Evolutionary conservation across 768 basidiomycete species (phyloP).

Genomic region (Kwoniella sp.): DNA sequence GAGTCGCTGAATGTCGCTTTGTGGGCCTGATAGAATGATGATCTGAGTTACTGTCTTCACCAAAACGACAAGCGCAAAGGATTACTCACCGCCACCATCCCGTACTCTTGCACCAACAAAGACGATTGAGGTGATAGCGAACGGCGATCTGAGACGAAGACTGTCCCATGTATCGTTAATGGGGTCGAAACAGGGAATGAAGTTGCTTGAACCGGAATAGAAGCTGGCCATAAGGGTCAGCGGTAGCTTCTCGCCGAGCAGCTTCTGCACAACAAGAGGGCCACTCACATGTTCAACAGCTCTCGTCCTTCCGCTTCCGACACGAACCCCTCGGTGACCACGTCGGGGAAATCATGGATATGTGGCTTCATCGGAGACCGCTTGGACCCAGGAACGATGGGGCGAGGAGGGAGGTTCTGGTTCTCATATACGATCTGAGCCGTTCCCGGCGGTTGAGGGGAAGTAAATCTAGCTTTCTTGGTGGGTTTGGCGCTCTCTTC

Average conservation of each 20-base stretch:
- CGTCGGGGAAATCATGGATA: slow-evolving; percentile 73
- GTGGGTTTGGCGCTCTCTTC: slow-evolving; percentile 15
- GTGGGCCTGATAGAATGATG: slow-evolving; percentile 61
- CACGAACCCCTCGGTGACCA: slow-evolving; percentile 81
- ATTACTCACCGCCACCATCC: slow-evolving; percentile 71
- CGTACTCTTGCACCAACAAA: slow-evolving; percentile 89
- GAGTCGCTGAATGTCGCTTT: slow-evolving; percentile 71
- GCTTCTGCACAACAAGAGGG: not conserved
- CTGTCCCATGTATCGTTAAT: slow-evolving; percentile 78
- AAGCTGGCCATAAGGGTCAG: slow-evolving; percentile 62
- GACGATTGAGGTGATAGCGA: slow-evolving; percentile 88
- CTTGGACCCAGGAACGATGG: slow-evolving; percentile 26
- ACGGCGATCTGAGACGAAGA: slow-evolving; percentile 84
- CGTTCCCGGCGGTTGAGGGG: slow-evolving; percentile 18
- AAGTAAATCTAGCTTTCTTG: slow-evolving; percentile 38
- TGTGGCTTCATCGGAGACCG: slow-evolving; percentile 38
- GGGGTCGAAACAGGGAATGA: slow-evolving; percentile 83
- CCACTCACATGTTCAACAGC: slow-evolving; percentile 75
- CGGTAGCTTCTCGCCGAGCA: slow-evolving; percentile 13
- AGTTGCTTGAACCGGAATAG: slow-evolving; percentile 89
- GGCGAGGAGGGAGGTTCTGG: slow-evolving; percentile 35
- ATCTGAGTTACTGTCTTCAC: not conserved
- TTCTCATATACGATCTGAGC: slow-evolving; percentile 37
- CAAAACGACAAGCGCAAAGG: slow-evolving; percentile 57
- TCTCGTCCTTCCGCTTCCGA: slow-evolving; percentile 81